Evolutionary conservation across 805 yeast species (phyloP), one percentile per base, ranked within the genome.

Genomic region (Ogataea degrootiae): DNA sequence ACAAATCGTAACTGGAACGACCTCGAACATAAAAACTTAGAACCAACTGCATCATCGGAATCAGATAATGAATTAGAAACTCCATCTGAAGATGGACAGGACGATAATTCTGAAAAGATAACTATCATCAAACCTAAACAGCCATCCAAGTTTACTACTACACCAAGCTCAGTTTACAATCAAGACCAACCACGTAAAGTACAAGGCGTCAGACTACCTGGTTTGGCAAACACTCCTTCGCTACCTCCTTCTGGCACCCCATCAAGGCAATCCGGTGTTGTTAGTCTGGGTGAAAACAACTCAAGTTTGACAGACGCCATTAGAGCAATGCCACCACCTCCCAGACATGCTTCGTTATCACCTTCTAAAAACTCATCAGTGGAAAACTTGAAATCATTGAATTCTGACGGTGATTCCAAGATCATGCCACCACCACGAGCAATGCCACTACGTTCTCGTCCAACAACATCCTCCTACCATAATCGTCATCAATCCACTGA

Each of bases 261-360:
- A 19, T 45, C 47, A 39, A 44, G 19, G 43, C 46, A 38, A 39
- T 21, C 34, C n/a, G 34, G 42, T n/a, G 15, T 39, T 21, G 22
- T 34, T 6, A 34, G 46, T 16, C 31, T 23, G 11, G 45, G 15
- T 5, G 37, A 21, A 11, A 37, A 29, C 6, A 37, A 17, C 7
- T 29, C 37, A 22, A 29, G 38, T 34, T 37, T 37, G 39, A 1
- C 29, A 31, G 16, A 40, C 21, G 4, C 36, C 6, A 5, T 23
- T 5, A 43, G 34, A 33, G 23, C 22, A 36, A 50, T 53, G 29
- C 57, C 53, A 2, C 59, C 59, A 6, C 59, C 57, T 44, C 63
- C 53, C 40, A 49, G 53, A 26, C 58, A 55, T 35, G 38, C 43
- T 15, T 42, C 52, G 14, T 37, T 55, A 33, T 42, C 44, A 11